Base-by-base conservation (phyloP, 768 basidiomycete species). In the Kwoniella newhampshirensis region DNA sequence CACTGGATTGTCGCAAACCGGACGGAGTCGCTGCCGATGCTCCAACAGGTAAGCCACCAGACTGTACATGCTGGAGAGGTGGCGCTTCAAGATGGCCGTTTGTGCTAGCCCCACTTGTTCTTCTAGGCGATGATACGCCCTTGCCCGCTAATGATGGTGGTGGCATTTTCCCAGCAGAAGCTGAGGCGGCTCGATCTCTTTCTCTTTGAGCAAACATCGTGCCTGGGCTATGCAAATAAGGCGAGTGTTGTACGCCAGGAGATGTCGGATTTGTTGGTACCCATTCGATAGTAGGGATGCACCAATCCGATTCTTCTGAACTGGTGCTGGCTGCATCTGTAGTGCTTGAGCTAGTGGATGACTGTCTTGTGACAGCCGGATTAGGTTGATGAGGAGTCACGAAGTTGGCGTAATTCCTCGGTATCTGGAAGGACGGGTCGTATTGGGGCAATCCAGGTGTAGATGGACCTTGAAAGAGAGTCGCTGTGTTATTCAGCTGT, bases 211-310 rank as follows among this genome's bases (percentile, higher is more conserved):
- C 50, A 11, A 57, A 52, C 12, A 21, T 35, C 4, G 42, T 30
- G 8, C 56, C 56, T 23, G 49, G 48, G 20, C 45, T 45, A 7
- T 56, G 37, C 2, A 52, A 45, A 37, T 60, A 60, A 17, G 61
- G 42, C 6, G 54, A 51, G 13, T 36, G 12, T 30, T 43, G 42
- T 26, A 36, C 41, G 12, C 40, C 51, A 2, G 49, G 44, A 28
- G 28, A 55, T 43, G 35, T 44, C 32, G 53, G 54, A 43, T 40
- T 51, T 13, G 44, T 57, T 11, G 36, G 58, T 21, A 73, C 71
- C 71, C 71, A 73, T 51, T 73, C 68, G 3, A 73, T 62, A 11
- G 64, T 53, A 3, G 71, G 71, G 25, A 73, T 59, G 44, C 71
- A 73, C 17, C 69, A 57, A 58, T 73, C 71, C 8, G 57, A 59